Evolutionary conservation across 78 protist species (phyloP), one percentile per base, ranked within the genome.

Genomic region (Dictyostelium intermedium): DNA sequence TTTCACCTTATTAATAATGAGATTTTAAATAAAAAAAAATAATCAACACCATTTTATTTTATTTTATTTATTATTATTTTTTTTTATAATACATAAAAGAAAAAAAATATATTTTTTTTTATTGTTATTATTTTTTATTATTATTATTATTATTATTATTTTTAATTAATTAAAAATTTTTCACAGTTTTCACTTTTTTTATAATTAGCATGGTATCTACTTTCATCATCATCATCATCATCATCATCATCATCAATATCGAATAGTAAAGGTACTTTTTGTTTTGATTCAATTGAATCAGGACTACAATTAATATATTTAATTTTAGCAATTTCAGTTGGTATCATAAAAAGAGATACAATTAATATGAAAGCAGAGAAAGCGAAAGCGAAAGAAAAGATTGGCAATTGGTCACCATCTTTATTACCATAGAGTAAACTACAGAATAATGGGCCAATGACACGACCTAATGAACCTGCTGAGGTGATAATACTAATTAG

Each of bases 391-490:
- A 66, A 66, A 8, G 74, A 2, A 27, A 27, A 66, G 18, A 66
- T 27, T 27, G 74, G 74, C 27, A 66, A 66, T 66, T 27, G 74
- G 5, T 66, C 74, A 66, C 35, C 39, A 5, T 66, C 8, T 11
- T n/a, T 27, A 5, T 66, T 27, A 2, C 35, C 9, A 7, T 18
- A 25, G 0, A 56, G 85, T 20, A 16, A 1, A 37, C 87, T 50
- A 63, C 53, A 34, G 1, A 27, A 63, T 4, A 60, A 25, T 27
- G 87, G 87, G 25, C 87, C 87, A 37, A 79, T 25, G 32, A 87
- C 56, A 30, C 93, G 80, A 18, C 93, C 93, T 18, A 74, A 34
- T 35, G 93, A 87, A 14, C 93, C 93, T 1, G 93, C 85, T 0
- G 77, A 32, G 13, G 82, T 76, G 72, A 87, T 87, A 43, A 81